These are phyloP conservation scores for Malbranchea cinnamomea DNA, from an alignment of 2,329 filamentous ascomycete species.

Conservation along the genomic window DNA sequence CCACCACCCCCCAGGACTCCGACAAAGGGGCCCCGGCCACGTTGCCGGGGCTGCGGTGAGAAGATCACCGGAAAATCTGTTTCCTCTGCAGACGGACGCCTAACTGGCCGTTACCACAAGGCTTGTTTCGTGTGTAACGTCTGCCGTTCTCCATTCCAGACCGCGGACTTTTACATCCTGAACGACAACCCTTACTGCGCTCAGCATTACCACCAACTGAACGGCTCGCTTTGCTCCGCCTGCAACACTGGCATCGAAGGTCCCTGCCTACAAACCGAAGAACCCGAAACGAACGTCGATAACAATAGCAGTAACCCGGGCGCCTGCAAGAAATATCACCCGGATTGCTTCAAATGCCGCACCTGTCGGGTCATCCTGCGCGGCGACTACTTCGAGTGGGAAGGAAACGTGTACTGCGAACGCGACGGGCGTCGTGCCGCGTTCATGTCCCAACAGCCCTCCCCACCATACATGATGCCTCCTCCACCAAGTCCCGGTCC, in stretches of 20 bases:
- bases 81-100: slow-evolving; percentile 77
- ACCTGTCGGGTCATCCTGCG: slow-evolving; percentile 56
- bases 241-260: slow-evolving; percentile 85
- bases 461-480: slow-evolving; percentile 1
- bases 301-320: slow-evolving; percentile 3
- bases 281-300: slow-evolving; percentile 14
- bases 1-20: slow-evolving; percentile 7
- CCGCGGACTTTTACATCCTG: slow-evolving; percentile 83
- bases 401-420: slow-evolving; percentile 69
- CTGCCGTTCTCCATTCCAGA: slow-evolving; percentile 67
- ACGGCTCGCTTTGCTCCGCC: slow-evolving; percentile 66
- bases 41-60: slow-evolving; percentile 68
- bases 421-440: slow-evolving; percentile 57
- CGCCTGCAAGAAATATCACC: slow-evolving; percentile 59
- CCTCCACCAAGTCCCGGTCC: slow-evolving; percentile 8
- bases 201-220: slow-evolving; percentile 81
- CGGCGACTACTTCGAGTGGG: slow-evolving; percentile 85
- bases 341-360: slow-evolving; percentile 69
- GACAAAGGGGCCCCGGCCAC: slow-evolving; percentile 23
- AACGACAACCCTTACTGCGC: slow-evolving; percentile 80
- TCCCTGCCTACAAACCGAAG: slow-evolving; percentile 74
- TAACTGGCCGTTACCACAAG: slow-evolving; percentile 91
- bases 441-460: slow-evolving; percentile 18
- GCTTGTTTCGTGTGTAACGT: slow-evolving; percentile 84
- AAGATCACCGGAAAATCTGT: slow-evolving; percentile 81